Base-by-base conservation (phyloP, 2,329 filamentous ascomycete species). In the Aspergillus quadrilineatus region DNA sequence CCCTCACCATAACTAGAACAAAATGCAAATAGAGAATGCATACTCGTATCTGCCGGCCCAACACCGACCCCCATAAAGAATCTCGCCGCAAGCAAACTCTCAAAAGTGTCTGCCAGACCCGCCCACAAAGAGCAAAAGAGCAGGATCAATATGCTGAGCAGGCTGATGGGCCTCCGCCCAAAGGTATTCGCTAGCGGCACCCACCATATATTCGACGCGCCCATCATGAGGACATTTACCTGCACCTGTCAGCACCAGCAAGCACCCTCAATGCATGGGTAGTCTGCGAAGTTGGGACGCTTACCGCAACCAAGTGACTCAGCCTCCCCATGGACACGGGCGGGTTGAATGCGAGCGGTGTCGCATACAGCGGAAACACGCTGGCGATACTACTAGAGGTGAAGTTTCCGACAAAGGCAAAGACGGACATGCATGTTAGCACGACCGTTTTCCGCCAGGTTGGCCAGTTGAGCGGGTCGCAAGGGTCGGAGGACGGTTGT, bases 121-220 rank as follows among this genome's bases (percentile, higher is more conserved):
- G 56, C 52, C 53, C 56, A 58, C 28, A 53, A 29, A 1, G 39
- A 58, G 41, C 48, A 55, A 22, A 58, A 39, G 15, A 53, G 3
- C 15, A 56, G 37, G 10, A 58, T 34, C n/a, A 58, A 43, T 3
- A 58, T 52, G 26, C 47, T 56, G 7, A 58, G 32, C 15, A 58
- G 15, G n/a, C 28, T 55, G 15, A 58, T n/a, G 4, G 46, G 46
- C 5, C 56, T 26, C 4, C 56, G 51, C 2, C 56, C 56, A 43
- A 58, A 58, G 3, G 56, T 58, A 39, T 58, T 58, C 14, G 51
- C 56, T 39, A 58, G 50, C 34, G 56, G 56, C 42, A 58, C 56
- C 56, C 56, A 58, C 51, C 53, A 54, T n/a, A 58, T 58, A 28
- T 58, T 58, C 6, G 46, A 52, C 9, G 56, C 56, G 17, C 56